Conservation (phyloP, 768 basidiomycete genomes). For the Amanita pseudoporphyria region DNA sequence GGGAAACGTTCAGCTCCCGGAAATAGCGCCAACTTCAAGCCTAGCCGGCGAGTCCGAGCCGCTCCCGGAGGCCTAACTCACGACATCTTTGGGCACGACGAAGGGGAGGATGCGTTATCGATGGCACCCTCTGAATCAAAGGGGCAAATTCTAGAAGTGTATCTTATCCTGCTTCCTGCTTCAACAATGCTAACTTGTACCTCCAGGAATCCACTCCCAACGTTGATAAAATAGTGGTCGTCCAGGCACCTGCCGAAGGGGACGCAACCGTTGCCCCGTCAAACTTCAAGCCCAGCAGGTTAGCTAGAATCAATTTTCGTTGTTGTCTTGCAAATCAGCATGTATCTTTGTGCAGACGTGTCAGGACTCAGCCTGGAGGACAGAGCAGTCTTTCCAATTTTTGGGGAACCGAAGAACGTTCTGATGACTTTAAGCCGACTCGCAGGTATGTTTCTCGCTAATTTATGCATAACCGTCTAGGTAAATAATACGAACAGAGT, state of each 20-base stretch:
- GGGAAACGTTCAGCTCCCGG: slow-evolving; percentile 2
- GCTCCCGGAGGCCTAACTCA: slow-evolving; percentile 43
- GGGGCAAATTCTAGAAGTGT: slow-evolving; percentile 2
- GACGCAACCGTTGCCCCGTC: neutral
- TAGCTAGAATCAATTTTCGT: slow-evolving; percentile 7
- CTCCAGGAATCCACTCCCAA: neutral
- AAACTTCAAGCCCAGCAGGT: slow-evolving; percentile 42
- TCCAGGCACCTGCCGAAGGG: neutral
- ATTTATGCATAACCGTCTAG: slow-evolving; percentile 8
- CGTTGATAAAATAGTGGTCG: neutral
- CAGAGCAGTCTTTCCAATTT: slow-evolving; percentile 33
- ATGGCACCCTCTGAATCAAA: slow-evolving; percentile 36
- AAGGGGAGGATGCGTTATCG: slow-evolving; percentile 48
- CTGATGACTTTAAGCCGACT: slow-evolving; percentile 54
- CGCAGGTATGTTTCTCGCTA: slow-evolving; percentile 39
- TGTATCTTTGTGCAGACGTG: slow-evolving; percentile 22
- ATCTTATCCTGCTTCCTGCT: neutral
- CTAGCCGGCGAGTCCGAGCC: slow-evolving; percentile 47
- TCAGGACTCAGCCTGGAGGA: slow-evolving; percentile 36
- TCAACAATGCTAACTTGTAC: neutral
- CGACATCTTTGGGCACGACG: slow-evolving; percentile 38
- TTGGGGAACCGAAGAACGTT: slow-evolving; percentile 33
- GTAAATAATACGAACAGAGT: slow-evolving; percentile 32
- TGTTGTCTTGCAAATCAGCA: neutral
- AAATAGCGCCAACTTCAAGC: slow-evolving; percentile 30